phyloP scores from a whole-genome alignment of 179 eudicot genomes.

The Monotropa hypopitys region DNA sequence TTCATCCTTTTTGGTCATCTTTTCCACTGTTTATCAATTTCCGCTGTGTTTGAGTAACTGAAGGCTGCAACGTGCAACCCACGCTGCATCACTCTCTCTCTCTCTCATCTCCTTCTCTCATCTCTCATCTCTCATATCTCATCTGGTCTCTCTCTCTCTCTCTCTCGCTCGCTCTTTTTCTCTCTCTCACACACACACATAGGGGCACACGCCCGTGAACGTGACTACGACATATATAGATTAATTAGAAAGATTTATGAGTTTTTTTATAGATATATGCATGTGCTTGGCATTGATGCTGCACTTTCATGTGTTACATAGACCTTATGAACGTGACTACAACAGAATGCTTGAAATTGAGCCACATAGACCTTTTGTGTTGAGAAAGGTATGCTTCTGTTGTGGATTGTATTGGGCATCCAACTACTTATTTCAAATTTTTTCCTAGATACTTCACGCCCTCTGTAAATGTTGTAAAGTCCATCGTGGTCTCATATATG shows the following conservation, averaged over 20 bases:
- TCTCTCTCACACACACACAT: no score
- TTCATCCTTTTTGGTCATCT: no score
- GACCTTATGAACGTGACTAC: no score
- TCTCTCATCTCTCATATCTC: slow-evolving; percentile 2
- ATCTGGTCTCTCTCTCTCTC: not conserved
- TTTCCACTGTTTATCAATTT: no score
- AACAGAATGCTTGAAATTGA: slow-evolving; percentile 68
- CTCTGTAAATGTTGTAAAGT: not conserved
- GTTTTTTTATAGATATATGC: not conserved
- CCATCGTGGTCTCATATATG: not conserved
- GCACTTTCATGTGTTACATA: not conserved
- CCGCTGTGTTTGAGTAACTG: no score
- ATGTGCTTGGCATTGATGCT: not conserved
- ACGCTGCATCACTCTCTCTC: not conserved
- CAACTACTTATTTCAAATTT: not conserved
- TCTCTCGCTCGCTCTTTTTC: not conserved
- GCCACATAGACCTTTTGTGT: slow-evolving; percentile 73
- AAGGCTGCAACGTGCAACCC: no score
- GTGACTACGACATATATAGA: no score
- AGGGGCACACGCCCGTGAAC: no score
- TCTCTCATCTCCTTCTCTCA: not conserved
- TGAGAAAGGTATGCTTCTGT: slow-evolving; percentile 53
- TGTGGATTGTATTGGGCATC: not conserved
- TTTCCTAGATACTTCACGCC: not conserved
- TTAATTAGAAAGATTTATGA: no score